A percentile compares a stretch with the other conserved stretches of the same genome.
Conservation (phyloP, 768 basidiomycete species). For the Russula lepida region DNA sequence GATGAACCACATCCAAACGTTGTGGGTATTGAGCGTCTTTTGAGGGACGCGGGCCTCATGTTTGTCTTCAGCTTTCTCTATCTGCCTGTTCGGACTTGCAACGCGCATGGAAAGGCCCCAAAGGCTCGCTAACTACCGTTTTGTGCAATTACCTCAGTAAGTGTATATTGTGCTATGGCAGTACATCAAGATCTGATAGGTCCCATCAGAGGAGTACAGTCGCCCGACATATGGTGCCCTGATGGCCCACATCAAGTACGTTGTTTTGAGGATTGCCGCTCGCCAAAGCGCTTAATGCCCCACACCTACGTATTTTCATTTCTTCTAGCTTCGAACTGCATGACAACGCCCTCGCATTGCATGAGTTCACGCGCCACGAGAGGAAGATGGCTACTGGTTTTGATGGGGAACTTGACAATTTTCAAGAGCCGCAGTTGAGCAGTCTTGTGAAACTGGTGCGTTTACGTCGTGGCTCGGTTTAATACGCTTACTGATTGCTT, state of each 20-base stretch:
- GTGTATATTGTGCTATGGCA: not conserved
- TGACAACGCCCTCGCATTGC: conserved; percentile 1
- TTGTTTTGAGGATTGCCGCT: not conserved
- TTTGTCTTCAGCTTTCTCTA: conserved; percentile 12
- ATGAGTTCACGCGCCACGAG: conserved; percentile 5
- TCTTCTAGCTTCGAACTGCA: conserved; percentile 3
- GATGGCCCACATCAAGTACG: conserved; percentile 19
- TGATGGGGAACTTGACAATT: conserved; percentile 14
- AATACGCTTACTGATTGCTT: not conserved
- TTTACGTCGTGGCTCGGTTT: not conserved
- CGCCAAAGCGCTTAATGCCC: not conserved
- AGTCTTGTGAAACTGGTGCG: conserved; percentile 13
- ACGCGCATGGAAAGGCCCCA: conserved; percentile 21
- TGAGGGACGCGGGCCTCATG: not conserved
- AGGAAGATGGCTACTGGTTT: conserved; percentile 1
- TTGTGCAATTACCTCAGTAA: conserved; percentile 14
- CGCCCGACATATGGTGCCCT: conserved; percentile 2
- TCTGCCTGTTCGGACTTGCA: conserved; percentile 24
- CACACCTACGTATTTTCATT: not conserved
- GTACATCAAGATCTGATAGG: not conserved
- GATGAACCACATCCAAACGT: conserved; percentile 2
- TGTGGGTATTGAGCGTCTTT: not conserved
- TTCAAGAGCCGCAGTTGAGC: conserved; percentile 11
- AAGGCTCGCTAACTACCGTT: conserved; percentile 22
- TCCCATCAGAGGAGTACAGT: not conserved